Evolutionary conservation across 495 filamentous ascomycete species (phyloP).

Genomic region (Echria macrotheca): DNA sequence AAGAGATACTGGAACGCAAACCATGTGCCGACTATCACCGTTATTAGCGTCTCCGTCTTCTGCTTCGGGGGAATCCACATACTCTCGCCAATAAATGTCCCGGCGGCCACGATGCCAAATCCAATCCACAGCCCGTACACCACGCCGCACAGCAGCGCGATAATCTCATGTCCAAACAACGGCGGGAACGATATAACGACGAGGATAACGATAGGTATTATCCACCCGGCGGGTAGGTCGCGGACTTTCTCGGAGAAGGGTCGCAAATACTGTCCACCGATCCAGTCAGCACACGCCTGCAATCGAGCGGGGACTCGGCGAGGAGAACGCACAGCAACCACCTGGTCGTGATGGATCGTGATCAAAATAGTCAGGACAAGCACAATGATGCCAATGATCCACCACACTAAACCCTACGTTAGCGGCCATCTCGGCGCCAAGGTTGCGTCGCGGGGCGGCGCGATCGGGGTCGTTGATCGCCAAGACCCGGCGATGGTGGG

Average conservation of each 20-base stretch:
- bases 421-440: neutral
- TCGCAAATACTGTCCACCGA: slow-evolving; percentile 14
- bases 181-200: slow-evolving; percentile 31
- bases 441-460: neutral
- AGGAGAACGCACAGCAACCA: slow-evolving; percentile 14
- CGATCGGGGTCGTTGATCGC: neutral
- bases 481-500: neutral
- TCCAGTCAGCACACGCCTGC: neutral
- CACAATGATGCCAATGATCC: slow-evolving; percentile 11
- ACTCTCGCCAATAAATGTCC: slow-evolving; percentile 28
- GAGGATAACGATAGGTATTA: slow-evolving; percentile 30
- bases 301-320: neutral
- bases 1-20: slow-evolving; percentile 28
- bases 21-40: slow-evolving; percentile 18
- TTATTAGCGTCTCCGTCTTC: slow-evolving; percentile 3
- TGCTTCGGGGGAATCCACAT: neutral
- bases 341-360: slow-evolving; percentile 16
- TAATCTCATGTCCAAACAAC: slow-evolving; percentile 30
- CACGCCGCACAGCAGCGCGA: slow-evolving; percentile 29
- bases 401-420: slow-evolving; percentile 5
- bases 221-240: slow-evolving; percentile 23
- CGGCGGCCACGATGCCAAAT: slow-evolving; percentile 28
- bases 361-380: slow-evolving; percentile 17
- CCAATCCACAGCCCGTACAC: slow-evolving; percentile 29
- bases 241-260: slow-evolving; percentile 26